A percentile compares a stretch with the other conserved stretches of the same genome.
Evolutionary conservation across 139 green algal species (phyloP).

Genomic region (Parachlorella kessleri): DNA sequence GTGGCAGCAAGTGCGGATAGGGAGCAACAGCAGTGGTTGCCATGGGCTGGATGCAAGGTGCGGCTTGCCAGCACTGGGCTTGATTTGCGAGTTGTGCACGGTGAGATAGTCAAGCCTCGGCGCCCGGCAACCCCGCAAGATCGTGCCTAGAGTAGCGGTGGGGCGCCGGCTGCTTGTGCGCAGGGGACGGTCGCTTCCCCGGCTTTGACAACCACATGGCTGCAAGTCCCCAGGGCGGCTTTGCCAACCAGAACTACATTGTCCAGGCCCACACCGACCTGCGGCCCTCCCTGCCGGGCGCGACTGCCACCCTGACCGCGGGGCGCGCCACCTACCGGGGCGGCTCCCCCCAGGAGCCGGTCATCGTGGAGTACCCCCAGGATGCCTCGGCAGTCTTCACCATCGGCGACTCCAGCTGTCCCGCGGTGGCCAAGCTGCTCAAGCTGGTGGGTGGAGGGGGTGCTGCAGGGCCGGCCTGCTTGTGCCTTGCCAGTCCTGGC

Average conservation of each 20-base stretch:
- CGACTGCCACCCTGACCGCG: slow-evolving; percentile 2
- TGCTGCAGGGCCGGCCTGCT: too few relatives aligned
- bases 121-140: too few relatives aligned
- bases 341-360: not conserved
- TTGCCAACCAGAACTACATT: not conserved
- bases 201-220: slow-evolving; percentile 13
- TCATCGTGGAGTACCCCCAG: slow-evolving; percentile 23
- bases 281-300: not conserved
- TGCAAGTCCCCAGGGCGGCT: not conserved
- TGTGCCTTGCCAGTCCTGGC: too few relatives aligned
- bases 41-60: too few relatives aligned
- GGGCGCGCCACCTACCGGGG: not conserved
- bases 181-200: not conserved
- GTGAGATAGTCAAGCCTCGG: too few relatives aligned
- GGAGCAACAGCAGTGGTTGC: too few relatives aligned
- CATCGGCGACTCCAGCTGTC: slow-evolving; percentile 13
- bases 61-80: too few relatives aligned
- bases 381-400: slow-evolving; percentile 23
- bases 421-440: slow-evolving; percentile 15
- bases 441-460: not conserved
- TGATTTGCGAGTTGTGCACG: too few relatives aligned
- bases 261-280: slow-evolving; percentile 22
- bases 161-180: too few relatives aligned
- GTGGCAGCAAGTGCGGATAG: too few relatives aligned
- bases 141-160: too few relatives aligned